These are phyloP conservation scores for Penicillium sp. DNA, from an alignment of 2,329 filamentous ascomycete genomes.

Conservation along the genomic window DNA sequence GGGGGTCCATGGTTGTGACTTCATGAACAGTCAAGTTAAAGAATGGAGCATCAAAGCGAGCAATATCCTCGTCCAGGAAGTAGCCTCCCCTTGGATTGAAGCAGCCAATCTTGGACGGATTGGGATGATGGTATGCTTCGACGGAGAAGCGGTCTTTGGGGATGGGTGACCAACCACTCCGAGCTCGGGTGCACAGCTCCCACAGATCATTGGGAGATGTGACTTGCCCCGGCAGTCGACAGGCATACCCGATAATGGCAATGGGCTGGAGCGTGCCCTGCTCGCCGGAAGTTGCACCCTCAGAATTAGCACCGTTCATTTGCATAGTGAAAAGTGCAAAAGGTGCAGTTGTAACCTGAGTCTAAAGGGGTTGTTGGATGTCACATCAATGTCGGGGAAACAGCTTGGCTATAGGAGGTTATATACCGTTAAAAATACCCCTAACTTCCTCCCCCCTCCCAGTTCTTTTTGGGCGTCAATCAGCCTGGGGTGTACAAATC, in stretches of 20 bases:
- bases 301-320: constrained; percentile 12
- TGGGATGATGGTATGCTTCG: constrained; percentile 25
- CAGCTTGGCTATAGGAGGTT: not conserved
- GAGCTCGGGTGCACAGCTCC: constrained; percentile 24
- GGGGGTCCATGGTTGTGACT: constrained; percentile 29
- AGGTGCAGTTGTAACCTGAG: not conserved
- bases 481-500: not conserved
- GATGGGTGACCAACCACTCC: constrained; percentile 24
- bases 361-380: not conserved
- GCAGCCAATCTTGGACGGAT: constrained; percentile 22
- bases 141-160: constrained; percentile 23
- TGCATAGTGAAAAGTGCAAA: not conserved
- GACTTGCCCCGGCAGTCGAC: constrained; percentile 27
- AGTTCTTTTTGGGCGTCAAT: not conserved
- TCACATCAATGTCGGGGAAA: not conserved
- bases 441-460: not conserved
- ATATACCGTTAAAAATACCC: constrained; percentile 5
- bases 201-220: constrained; percentile 25
- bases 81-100: constrained; percentile 26
- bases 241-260: constrained; percentile 29
- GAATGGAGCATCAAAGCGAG: constrained; percentile 29
- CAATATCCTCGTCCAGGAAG: constrained; percentile 28
- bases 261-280: constrained; percentile 16
- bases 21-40: constrained; percentile 27
- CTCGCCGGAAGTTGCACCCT: constrained; percentile 6